These are phyloP conservation scores for Mycena epipterygia DNA, from an alignment of 768 basidiomycete genomes.

Conservation along the genomic window DNA sequence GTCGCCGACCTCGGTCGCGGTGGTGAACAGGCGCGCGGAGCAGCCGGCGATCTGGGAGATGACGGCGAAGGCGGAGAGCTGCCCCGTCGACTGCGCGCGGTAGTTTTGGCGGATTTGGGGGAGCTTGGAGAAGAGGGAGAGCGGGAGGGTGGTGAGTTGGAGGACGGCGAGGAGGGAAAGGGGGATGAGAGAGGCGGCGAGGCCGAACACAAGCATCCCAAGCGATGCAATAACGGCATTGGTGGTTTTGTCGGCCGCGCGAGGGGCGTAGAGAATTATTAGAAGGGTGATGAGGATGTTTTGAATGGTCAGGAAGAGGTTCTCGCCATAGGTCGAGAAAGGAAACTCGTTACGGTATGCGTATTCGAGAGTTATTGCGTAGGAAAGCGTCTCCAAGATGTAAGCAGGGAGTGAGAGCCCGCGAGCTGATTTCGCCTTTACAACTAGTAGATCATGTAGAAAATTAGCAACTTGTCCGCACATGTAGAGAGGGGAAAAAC, in stretches of 20 bases:
- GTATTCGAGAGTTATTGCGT: constrained; percentile 92
- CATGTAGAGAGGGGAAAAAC: background rate
- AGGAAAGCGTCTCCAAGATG: constrained; percentile 90
- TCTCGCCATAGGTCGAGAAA: constrained; percentile 98
- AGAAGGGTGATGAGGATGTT: constrained; percentile 91
- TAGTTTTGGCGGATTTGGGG: constrained; percentile 93
- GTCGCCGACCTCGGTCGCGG: constrained; percentile 90
- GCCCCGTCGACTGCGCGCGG: constrained; percentile 84
- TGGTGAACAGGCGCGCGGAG: constrained; percentile 94
- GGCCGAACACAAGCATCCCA: constrained; percentile 63
- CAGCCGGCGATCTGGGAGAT: constrained; percentile 90
- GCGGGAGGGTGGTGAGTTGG: constrained; percentile 89
- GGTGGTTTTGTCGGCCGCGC: constrained; percentile 46
- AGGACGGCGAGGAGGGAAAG: constrained; percentile 67
- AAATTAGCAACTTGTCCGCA: background rate
- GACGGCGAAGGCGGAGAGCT: constrained; percentile 94
- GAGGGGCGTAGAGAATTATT: constrained; percentile 77
- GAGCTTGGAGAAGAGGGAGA: constrained; percentile 92
- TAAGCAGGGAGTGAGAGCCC: constrained; percentile 92
- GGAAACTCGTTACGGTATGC: constrained; percentile 89
- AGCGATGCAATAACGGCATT: constrained; percentile 46
- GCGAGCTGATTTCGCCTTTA: constrained; percentile 80
- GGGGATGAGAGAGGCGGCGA: constrained; percentile 41
- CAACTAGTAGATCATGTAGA: constrained; percentile 58
- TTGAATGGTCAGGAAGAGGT: constrained; percentile 92